A percentile compares a stretch with the other conserved stretches of the same genome.
phyloP scores from a whole-genome alignment of 1,139 yeast genomes.

The Blastobotrys ciferrii region DNA sequence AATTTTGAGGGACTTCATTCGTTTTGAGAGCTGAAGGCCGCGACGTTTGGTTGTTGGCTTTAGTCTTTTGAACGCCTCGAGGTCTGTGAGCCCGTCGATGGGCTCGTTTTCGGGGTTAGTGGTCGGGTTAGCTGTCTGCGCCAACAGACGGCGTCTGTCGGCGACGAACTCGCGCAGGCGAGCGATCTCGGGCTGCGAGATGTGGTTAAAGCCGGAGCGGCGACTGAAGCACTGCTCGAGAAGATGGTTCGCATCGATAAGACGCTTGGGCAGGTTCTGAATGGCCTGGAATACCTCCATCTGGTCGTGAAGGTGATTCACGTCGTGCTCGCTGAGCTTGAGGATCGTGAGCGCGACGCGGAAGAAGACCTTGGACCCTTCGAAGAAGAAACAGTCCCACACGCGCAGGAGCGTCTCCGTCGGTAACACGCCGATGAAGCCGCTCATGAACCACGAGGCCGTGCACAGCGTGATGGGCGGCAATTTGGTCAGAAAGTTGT shows the following conservation, averaged over 20 bases:
- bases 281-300: conserved; percentile 84
- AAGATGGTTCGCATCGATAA: conserved; percentile 67
- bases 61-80: conserved; percentile 23
- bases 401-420: conserved; percentile 82
- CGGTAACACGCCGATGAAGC: conserved; percentile 84
- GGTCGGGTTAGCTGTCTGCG: background rate
- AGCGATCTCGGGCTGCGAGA: conserved; percentile 78
- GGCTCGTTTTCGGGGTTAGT: background rate
- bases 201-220: conserved; percentile 68
- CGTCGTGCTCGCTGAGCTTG: conserved; percentile 68
- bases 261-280: conserved; percentile 74
- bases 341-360: conserved; percentile 81
- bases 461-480: conserved; percentile 94
- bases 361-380: conserved; percentile 84
- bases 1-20: conserved; percentile 15
- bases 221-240: conserved; percentile 75
- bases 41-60: conserved; percentile 19
- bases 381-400: conserved; percentile 94
- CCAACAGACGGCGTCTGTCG: conserved; percentile 37
- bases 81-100: conserved; percentile 17
- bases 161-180: conserved; percentile 75
- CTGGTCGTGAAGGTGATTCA: conserved; percentile 53
- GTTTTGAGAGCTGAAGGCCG: conserved; percentile 17
- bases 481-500: conserved; percentile 66
- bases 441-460: conserved; percentile 97